A percentile compares a stretch with the other conserved stretches of the same genome.
Evolutionary conservation across 768 basidiomycete genomes (phyloP).

Genomic region (Boletales sp.): DNA sequence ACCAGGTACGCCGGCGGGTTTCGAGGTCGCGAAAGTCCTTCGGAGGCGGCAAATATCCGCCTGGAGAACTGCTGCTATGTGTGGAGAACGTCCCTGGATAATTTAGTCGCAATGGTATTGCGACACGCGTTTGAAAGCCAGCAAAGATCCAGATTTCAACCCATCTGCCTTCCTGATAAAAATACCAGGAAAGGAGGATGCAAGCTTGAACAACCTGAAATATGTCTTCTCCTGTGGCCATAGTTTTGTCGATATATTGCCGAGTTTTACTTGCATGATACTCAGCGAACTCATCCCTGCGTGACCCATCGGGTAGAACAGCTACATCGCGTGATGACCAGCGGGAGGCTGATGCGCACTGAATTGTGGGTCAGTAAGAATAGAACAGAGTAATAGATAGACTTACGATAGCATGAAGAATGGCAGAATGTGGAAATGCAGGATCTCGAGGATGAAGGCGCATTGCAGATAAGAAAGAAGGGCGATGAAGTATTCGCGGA

Average conservation of each 20-base stretch:
- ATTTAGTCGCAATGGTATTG: conserved; percentile 77
- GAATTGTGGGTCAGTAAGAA: conserved; percentile 8
- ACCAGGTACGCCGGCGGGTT: conserved; percentile 80
- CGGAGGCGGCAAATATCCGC: conserved; percentile 77
- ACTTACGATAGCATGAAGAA: conserved; percentile 86
- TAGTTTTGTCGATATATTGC: conserved; percentile 82
- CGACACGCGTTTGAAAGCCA: conserved; percentile 78
- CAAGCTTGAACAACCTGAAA: conserved; percentile 87
- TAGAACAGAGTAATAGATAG: background rate
- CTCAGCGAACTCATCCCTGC: conserved; percentile 83
- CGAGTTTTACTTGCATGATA: conserved; percentile 86
- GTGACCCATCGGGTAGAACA: conserved; percentile 67
- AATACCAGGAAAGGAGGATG: conserved; percentile 84
- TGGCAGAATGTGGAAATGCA: conserved; percentile 83
- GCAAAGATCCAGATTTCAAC: conserved; percentile 92
- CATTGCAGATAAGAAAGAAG: conserved; percentile 77
- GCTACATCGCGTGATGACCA: conserved; percentile 73
- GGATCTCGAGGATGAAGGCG: conserved; percentile 75
- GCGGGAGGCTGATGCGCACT: conserved; percentile 83
- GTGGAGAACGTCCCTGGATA: conserved; percentile 81
- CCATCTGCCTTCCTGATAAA: conserved; percentile 86
- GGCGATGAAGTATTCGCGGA: conserved; percentile 77
- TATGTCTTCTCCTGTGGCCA: conserved; percentile 86
- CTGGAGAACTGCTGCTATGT: conserved; percentile 63
- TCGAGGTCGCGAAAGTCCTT: conserved; percentile 74